A percentile compares a stretch with the other conserved stretches of the same genome.
These are phyloP conservation scores for Prunus kanzakura DNA, from an alignment of 306 rosid genomes.

Conservation along the genomic window DNA sequence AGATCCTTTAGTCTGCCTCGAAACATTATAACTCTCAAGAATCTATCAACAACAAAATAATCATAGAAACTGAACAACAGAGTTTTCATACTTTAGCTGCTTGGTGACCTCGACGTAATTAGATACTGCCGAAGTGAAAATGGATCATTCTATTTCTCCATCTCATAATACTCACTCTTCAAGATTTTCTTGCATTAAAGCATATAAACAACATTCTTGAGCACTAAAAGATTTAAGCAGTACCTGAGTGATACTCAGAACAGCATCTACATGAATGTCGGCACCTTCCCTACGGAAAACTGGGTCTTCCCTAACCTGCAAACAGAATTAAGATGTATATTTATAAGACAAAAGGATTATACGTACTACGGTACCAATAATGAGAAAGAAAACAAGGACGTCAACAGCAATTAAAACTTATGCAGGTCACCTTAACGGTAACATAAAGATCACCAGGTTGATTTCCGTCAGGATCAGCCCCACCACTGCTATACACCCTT, in stretches of 20 bases:
- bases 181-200: neutral
- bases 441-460: conserved; percentile 83
- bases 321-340: neutral
- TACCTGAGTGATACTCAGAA: conserved; percentile 84
- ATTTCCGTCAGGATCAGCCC: conserved; percentile 88
- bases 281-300: conserved; percentile 85
- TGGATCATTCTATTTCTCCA: neutral
- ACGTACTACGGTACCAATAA: neutral
- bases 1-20: neutral
- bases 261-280: conserved; percentile 83
- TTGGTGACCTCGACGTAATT: neutral
- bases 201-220: neutral
- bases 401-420: neutral
- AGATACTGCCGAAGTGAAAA: neutral
- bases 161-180: neutral
- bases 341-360: neutral
- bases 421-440: conserved; percentile 51
- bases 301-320: conserved; percentile 84
- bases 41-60: neutral
- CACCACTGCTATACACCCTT: conserved; percentile 66
- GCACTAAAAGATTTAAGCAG: neutral
- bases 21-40: neutral
- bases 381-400: neutral
- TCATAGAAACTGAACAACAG: neutral
- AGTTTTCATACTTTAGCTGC: neutral